Base-by-base conservation (phyloP, 305 asterid species). In the Fraxinus xanthoxyloides region DNA sequence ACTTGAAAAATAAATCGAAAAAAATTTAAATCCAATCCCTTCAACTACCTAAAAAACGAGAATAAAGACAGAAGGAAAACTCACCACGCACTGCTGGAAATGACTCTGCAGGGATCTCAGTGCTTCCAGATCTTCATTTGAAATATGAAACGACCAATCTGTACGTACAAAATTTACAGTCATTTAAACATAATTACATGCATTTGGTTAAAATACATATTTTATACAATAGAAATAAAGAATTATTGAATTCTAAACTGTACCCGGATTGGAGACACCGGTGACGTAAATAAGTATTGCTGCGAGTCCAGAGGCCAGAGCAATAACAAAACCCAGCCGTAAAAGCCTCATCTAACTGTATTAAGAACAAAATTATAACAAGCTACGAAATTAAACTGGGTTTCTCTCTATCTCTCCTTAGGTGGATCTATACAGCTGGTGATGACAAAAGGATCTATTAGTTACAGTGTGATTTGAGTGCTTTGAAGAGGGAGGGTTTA, bases 21-120 rank as follows among this genome's bases (percentile, higher is more conserved):
- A 12, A 12, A 10, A 30, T 13, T 30, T 31, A 69, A 69, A 69
- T 4, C 1, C n/a, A 69, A 69, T 28, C 38, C 75, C 38, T 26
- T 9, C 7, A 69, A 69, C 75, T 13, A 69, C 21, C 10, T 9
- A n/a, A 19, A 15, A 72, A 34, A 81, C 34, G 17, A 70, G 79
- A 35, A 3, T n/a, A 12, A 40, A 40, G 10, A 5, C 7, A 30
- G n/a, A 63, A 24, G 34, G 5, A 76, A 8, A 85, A 89, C 98
- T 89, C 82, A 95, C 98, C 92, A 95, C 98, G 79, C 98, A 95
- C 90, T 91, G 91, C 84, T 87, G 89, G 88, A 95, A 95, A 72
- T 87, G 87, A 77, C 74, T 70, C 84, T 87, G 97, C 78, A 95
- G 86, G 46, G 92, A 85, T 81, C 79, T 81, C 85, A 95, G 84